phyloP scores from a whole-genome alignment of 257 asterid species.

The Mentha longifolia region DNA sequence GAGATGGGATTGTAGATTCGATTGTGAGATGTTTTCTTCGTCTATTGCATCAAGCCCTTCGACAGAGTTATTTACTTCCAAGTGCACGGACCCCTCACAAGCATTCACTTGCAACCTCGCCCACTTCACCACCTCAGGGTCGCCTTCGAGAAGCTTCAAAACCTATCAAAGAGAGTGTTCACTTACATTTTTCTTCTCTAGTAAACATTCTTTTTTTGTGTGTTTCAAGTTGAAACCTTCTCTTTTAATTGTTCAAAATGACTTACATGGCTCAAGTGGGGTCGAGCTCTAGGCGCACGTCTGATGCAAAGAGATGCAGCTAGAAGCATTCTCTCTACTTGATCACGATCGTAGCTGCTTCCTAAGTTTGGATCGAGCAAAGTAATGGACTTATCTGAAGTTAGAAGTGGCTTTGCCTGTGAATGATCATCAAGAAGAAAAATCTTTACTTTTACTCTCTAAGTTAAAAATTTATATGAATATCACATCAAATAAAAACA shows the following conservation, averaged over 20 bases:
- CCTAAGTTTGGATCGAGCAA: slow-evolving; percentile 75
- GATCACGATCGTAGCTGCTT: slow-evolving; percentile 57
- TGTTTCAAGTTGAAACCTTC: background rate
- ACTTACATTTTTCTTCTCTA: background rate
- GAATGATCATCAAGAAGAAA: slow-evolving; percentile 3
- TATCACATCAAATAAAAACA: slow-evolving; percentile 9
- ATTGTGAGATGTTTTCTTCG: slow-evolving; percentile 62
- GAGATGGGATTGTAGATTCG: slow-evolving; percentile 78
- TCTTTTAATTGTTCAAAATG: background rate
- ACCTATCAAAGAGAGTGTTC: slow-evolving; percentile 43
- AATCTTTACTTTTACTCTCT: background rate
- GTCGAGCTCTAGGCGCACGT: slow-evolving; percentile 90
- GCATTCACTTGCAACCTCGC: slow-evolving; percentile 69
- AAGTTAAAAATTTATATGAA: background rate
- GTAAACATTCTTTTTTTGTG: background rate
- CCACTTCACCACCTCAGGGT: slow-evolving; percentile 65
- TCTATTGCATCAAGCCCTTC: slow-evolving; percentile 69
- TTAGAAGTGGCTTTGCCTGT: slow-evolving; percentile 86
- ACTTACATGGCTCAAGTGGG: slow-evolving; percentile 87
- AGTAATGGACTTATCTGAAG: slow-evolving; percentile 55
- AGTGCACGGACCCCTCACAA: slow-evolving; percentile 46
- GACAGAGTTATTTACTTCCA: slow-evolving; percentile 36
- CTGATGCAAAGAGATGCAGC: slow-evolving; percentile 91
- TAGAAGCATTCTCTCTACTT: slow-evolving; percentile 79
- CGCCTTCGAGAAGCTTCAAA: slow-evolving; percentile 84